phyloP scores from a whole-genome alignment of 176 grass and related monocot genomes.

The Tillandsia leiboldiana region DNA sequence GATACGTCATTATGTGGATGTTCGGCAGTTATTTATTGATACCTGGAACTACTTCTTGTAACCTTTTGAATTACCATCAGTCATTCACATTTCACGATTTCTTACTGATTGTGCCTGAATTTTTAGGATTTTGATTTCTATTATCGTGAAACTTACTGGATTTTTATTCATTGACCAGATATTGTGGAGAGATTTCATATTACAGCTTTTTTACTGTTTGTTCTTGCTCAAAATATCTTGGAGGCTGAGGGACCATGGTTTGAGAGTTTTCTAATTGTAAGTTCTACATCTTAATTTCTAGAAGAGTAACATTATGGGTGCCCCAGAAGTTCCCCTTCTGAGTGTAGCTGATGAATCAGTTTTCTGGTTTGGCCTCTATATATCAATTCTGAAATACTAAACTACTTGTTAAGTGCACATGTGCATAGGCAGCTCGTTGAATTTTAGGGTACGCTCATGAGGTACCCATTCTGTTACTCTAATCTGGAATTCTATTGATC shows the following conservation, averaged over 20 bases:
- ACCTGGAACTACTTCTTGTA: not conserved
- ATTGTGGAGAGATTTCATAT: constrained; percentile 96
- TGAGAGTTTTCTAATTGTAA: constrained; percentile 73
- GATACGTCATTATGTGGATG: too few species aligned
- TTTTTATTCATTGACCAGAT: constrained; percentile 39
- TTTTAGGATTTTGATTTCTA: not conserved
- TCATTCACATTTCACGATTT: too few species aligned
- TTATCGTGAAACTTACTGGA: not conserved
- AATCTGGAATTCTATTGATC: not conserved
- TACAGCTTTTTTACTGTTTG: constrained; percentile 81
- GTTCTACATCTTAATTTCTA: constrained; percentile 16
- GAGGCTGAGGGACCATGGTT: constrained; percentile 96
- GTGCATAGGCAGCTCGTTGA: too few species aligned
- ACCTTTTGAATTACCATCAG: not conserved
- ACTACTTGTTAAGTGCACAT: too few species aligned
- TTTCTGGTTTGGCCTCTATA: too few species aligned
- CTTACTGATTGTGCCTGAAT: not conserved
- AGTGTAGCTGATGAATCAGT: too few species aligned
- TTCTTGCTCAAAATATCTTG: constrained; percentile 96
- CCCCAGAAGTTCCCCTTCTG: too few species aligned
- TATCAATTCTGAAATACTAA: too few species aligned
- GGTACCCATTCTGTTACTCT: too few species aligned
- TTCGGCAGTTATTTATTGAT: too few species aligned
- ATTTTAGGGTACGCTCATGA: too few species aligned
- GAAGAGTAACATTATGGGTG: not conserved